Percentiles rank a stretch among this genome's conserved stretches.
These are phyloP conservation scores for Fusarium albidum DNA, from an alignment of 2,329 filamentous ascomycete genomes.

Conservation along the genomic window DNA sequence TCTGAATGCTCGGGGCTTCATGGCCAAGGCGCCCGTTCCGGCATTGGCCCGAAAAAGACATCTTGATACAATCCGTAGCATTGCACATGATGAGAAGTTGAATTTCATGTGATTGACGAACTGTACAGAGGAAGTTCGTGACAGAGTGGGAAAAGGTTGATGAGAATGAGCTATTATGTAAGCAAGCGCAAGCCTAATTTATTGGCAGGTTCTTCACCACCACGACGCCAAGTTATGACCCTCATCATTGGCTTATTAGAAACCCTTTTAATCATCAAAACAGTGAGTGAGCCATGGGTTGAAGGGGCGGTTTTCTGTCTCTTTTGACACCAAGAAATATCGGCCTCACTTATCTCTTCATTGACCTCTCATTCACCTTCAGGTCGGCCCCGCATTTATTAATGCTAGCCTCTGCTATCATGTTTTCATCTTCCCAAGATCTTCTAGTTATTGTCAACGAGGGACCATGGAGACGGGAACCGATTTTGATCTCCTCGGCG, in stretches of 20 bases:
- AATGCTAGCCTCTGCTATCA: conserved; percentile 33
- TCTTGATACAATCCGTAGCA: conserved; percentile 44
- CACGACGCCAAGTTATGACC: background rate
- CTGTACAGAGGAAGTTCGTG: conserved; percentile 6
- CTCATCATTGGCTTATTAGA: conserved; percentile 5
- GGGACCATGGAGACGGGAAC: conserved; percentile 44
- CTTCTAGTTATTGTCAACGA: conserved; percentile 31
- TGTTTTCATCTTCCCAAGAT: conserved; percentile 38
- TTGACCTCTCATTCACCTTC: conserved; percentile 4
- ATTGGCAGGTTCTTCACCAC: background rate
- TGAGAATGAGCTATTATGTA: conserved; percentile 28
- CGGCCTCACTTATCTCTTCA: background rate
- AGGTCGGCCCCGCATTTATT: conserved; percentile 10
- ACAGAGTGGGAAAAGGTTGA: background rate
- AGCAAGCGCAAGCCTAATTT: too few species aligned
- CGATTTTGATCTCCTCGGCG: conserved; percentile 25
- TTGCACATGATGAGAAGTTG: conserved; percentile 46
- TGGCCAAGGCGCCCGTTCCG: conserved; percentile 13
- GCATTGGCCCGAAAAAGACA: conserved; percentile 36
- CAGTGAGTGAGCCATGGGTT: conserved; percentile 13
- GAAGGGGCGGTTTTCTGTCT: conserved; percentile 4
- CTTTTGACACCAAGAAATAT: background rate
- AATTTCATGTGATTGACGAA: conserved; percentile 16
- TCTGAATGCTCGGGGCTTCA: conserved; percentile 24
- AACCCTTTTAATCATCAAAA: conserved; percentile 5